Conservation (phyloP, 1,139 yeast genomes). For the Hansenula sp. region DNA sequence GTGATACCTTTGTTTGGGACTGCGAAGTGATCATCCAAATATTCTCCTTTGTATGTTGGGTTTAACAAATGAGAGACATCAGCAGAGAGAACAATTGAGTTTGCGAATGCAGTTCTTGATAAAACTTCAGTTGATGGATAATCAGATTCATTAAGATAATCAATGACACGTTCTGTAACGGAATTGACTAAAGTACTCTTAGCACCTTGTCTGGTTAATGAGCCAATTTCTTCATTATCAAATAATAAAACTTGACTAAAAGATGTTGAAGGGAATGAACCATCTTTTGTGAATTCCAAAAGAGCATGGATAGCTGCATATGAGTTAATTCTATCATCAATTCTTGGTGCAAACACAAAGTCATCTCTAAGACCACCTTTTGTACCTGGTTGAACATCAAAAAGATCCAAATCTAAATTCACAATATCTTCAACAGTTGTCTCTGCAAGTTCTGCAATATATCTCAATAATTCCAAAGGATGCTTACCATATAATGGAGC, state of each 20-base stretch:
- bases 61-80: conserved; percentile 64
- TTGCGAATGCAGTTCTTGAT: conserved; percentile 39
- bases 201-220: conserved; percentile 54
- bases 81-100: conserved; percentile 56
- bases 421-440: conserved; percentile 47
- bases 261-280: conserved; percentile 26
- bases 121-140: conserved; percentile 23
- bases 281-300: conserved; percentile 33
- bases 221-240: conserved; percentile 64
- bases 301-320: conserved; percentile 53
- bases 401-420: conserved; percentile 58
- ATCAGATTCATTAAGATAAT: conserved; percentile 11
- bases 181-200: conserved; percentile 48
- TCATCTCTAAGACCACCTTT: conserved; percentile 59
- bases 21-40: conserved; percentile 73
- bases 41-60: conserved; percentile 57
- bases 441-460: conserved; percentile 45
- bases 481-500: conserved; percentile 63
- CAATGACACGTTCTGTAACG: conserved; percentile 36
- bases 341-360: conserved; percentile 59
- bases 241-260: conserved; percentile 49
- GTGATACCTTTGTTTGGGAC: conserved; percentile 73
- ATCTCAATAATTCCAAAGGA: conserved; percentile 48
- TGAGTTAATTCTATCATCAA: conserved; percentile 65
- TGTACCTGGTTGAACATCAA: conserved; percentile 59